phyloP scores from a whole-genome alignment of 2,329 filamentous ascomycete genomes.

The Pseudogymnoascus sp. region DNA sequence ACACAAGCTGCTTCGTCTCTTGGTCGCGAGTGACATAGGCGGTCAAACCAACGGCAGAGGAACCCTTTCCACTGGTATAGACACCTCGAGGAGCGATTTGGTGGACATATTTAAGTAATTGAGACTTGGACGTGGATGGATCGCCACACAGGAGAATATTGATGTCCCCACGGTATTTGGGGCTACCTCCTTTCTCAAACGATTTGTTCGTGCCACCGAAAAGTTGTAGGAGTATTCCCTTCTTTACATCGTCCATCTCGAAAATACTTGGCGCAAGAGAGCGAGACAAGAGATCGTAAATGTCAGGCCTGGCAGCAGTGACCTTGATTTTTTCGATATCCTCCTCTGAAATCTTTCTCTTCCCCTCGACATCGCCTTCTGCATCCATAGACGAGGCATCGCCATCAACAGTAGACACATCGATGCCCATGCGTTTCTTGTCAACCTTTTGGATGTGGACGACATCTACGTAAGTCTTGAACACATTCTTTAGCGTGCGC shows the following conservation, averaged over 20 bases:
- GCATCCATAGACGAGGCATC: slow-evolving; percentile 52
- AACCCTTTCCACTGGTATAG: slow-evolving; percentile 69
- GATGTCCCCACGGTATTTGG: slow-evolving; percentile 93
- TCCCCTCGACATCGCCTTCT: slow-evolving; percentile 68
- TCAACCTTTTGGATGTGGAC: slow-evolving; percentile 95
- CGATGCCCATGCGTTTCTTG: slow-evolving; percentile 86
- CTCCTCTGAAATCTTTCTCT: slow-evolving; percentile 72
- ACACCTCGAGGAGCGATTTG: slow-evolving; percentile 89
- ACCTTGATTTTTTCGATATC: slow-evolving; percentile 83
- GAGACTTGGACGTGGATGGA: slow-evolving; percentile 92
- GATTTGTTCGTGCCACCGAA: slow-evolving; percentile 98
- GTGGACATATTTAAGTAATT: slow-evolving; percentile 89
- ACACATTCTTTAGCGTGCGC: slow-evolving; percentile 84
- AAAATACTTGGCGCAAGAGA: slow-evolving; percentile 93
- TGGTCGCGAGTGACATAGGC: slow-evolving; percentile 71
- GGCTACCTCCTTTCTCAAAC: slow-evolving; percentile 91
- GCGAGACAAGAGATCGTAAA: slow-evolving; percentile 86
- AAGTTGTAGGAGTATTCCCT: slow-evolving; percentile 90
- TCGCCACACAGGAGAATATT: slow-evolving; percentile 96
- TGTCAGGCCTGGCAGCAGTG: slow-evolving; percentile 70
- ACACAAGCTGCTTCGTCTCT: slow-evolving; percentile 63
- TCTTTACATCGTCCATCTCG: slow-evolving; percentile 98
- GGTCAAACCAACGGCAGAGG: slow-evolving; percentile 67
- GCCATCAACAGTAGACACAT: slow-evolving; percentile 78
- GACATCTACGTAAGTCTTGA: slow-evolving; percentile 96